A percentile compares a stretch with the other conserved stretches of the same genome.
Conservation (phyloP, 176 grass and related monocot genomes). For the Oryza nivara region DNA sequence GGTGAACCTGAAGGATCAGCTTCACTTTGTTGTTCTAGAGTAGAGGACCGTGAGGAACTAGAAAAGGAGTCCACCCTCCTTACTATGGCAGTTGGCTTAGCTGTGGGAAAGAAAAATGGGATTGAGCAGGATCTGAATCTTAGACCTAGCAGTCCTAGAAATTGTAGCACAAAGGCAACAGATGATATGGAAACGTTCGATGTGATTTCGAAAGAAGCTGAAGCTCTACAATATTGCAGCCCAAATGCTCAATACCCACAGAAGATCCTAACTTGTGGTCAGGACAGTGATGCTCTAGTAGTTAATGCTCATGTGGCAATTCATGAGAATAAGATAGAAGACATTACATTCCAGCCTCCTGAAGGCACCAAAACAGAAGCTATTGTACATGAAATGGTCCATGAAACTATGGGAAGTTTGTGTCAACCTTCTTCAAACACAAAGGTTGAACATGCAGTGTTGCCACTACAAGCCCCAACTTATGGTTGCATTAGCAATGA, state of each 20-base stretch:
- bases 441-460: slow-evolving; percentile 33
- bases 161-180: slow-evolving; percentile 9
- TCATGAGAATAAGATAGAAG: slow-evolving; percentile 10
- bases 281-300: slow-evolving; percentile 21
- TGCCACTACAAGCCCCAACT: slow-evolving; percentile 3
- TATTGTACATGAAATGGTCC: background rate
- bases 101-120: slow-evolving; percentile 6
- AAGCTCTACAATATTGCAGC: slow-evolving; percentile 16
- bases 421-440: slow-evolving; percentile 9
- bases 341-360: slow-evolving; percentile 23
- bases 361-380: background rate
- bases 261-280: slow-evolving; percentile 17
- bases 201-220: slow-evolving; percentile 28
- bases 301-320: slow-evolving; percentile 5
- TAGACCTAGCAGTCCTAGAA: slow-evolving; percentile 14
- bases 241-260: slow-evolving; percentile 13
- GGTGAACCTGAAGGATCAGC: slow-evolving; percentile 36
- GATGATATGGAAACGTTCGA: slow-evolving; percentile 5
- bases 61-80: slow-evolving; percentile 22
- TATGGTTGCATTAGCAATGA: background rate
- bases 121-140: slow-evolving; percentile 40
- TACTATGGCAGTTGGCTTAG: slow-evolving; percentile 5
- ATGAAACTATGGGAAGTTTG: background rate
- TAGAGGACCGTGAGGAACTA: slow-evolving; percentile 42
- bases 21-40: slow-evolving; percentile 18